Evolutionary conservation across 2,329 filamentous ascomycete species (phyloP).

Genomic region (Claviceps sp.): DNA sequence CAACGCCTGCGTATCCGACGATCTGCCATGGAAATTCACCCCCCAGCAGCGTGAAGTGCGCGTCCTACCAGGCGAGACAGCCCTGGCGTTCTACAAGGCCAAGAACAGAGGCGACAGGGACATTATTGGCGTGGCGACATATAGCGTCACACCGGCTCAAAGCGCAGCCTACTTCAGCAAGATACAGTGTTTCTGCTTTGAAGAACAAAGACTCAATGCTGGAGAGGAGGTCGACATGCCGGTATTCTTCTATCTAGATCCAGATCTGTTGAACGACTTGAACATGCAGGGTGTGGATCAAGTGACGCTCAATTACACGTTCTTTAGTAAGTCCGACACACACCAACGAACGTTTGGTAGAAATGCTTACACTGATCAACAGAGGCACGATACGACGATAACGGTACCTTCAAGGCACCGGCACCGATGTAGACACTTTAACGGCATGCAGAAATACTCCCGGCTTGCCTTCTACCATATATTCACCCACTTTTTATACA

Average conservation of each 20-base stretch:
- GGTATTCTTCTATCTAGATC: constrained; percentile 98
- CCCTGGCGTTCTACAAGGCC: constrained; percentile 92
- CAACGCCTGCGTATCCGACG: constrained; percentile 87
- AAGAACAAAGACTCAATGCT: constrained; percentile 86
- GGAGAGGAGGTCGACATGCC: constrained; percentile 99
- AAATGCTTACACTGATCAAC: not conserved
- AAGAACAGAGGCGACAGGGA: constrained; percentile 83
- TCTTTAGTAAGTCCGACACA: constrained; percentile 64
- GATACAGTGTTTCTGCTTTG: constrained; percentile 99
- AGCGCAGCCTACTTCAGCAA: constrained; percentile 98
- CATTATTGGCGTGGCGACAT: constrained; percentile 96
- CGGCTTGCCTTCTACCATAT: not conserved
- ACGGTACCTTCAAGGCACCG: constrained; percentile 29
- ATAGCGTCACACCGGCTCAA: constrained; percentile 91
- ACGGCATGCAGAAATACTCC: not conserved
- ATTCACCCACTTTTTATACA: not conserved
- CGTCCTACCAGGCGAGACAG: constrained; percentile 90
- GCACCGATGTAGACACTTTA: constrained; percentile 4
- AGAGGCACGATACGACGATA: constrained; percentile 35
- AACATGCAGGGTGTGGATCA: constrained; percentile 92
- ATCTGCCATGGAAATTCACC: constrained; percentile 92
- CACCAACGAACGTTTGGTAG: too few species aligned
- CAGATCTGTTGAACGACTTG: constrained; percentile 81
- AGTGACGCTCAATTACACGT: constrained; percentile 92
- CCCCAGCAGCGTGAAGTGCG: constrained; percentile 95